Conservation (phyloP, 768 basidiomycete genomes). For the Trametes maxima region DNA sequence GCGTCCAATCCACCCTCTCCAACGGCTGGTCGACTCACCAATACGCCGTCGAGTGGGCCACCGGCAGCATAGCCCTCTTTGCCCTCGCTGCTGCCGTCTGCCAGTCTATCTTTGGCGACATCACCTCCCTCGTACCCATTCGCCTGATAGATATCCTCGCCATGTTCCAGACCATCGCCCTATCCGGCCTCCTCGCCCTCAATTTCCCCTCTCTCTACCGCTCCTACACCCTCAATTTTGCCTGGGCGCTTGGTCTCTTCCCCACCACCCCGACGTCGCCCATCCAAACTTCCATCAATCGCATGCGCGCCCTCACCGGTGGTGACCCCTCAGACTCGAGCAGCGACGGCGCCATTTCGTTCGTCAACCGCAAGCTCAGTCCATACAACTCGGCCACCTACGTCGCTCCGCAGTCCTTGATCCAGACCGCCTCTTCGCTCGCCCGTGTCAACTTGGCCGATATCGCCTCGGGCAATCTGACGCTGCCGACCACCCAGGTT, state of each 20-base stretch:
- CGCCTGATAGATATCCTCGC: conserved; percentile 81
- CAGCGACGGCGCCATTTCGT: conserved; percentile 61
- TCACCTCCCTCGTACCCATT: conserved; percentile 66
- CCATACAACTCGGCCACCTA: conserved; percentile 59
- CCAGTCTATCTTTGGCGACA: conserved; percentile 56
- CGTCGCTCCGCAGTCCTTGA: conserved; percentile 14
- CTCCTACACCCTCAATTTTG: conserved; percentile 83
- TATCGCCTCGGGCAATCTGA: neutral
- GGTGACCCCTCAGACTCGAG: conserved; percentile 66
- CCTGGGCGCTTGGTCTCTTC: conserved; percentile 85
- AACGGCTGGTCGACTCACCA: conserved; percentile 89
- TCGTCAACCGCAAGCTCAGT: conserved; percentile 80
- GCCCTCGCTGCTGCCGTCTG: conserved; percentile 56
- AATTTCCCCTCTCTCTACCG: conserved; percentile 88
- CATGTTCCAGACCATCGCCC: conserved; percentile 84
- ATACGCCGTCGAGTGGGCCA: conserved; percentile 74
- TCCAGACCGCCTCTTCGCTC: conserved; percentile 19
- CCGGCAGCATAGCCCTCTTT: conserved; percentile 64
- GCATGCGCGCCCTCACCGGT: conserved; percentile 82
- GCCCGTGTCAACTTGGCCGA: conserved; percentile 26
- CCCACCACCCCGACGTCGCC: conserved; percentile 51
- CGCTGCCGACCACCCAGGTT: conserved; percentile 1
- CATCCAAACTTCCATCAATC: conserved; percentile 78
- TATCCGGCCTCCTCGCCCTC: conserved; percentile 76
- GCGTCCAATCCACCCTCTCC: conserved; percentile 87